Evolutionary conservation across 2,329 filamentous ascomycete species (phyloP).

Genomic region (Fusarium sp.): DNA sequence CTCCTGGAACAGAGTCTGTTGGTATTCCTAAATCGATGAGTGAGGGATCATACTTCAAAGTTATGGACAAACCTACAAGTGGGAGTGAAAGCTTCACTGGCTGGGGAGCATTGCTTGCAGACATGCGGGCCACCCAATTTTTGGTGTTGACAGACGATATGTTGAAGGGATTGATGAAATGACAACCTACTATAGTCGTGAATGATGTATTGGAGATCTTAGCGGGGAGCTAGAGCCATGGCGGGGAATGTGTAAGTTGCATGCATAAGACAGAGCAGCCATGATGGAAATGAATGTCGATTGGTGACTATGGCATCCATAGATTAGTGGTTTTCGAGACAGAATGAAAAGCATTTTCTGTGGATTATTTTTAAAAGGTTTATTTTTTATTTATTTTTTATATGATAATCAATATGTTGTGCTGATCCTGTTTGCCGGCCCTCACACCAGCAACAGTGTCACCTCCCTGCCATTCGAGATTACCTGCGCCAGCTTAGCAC

Average conservation of each 20-base stretch:
- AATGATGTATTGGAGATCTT: constrained; percentile 30
- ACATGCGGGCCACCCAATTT: constrained; percentile 55
- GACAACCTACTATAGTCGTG: constrained; percentile 8
- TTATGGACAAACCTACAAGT: constrained; percentile 44
- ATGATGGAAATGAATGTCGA: constrained; percentile 3
- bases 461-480: not conserved
- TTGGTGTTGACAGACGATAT: constrained; percentile 19
- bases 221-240: constrained; percentile 21
- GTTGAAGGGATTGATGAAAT: constrained; percentile 25
- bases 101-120: constrained; percentile 65
- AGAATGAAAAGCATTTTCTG: not conserved
- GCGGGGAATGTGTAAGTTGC: constrained; percentile 7
- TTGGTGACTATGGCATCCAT: not conserved
- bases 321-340: not conserved
- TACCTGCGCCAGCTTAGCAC: not conserved
- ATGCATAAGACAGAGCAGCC: not conserved
- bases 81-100: constrained; percentile 86
- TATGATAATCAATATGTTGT: not conserved
- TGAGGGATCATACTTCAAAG: not conserved
- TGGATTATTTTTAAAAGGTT: rapidly evolving
- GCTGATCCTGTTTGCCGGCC: not conserved
- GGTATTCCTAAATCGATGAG: constrained; percentile 74
- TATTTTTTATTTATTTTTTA: not conserved
- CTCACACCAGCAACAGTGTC: not conserved
- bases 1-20: constrained; percentile 94